These are phyloP conservation scores for Neoboletus brunneissimus DNA, from an alignment of 768 basidiomycete genomes.

Conservation along the genomic window DNA sequence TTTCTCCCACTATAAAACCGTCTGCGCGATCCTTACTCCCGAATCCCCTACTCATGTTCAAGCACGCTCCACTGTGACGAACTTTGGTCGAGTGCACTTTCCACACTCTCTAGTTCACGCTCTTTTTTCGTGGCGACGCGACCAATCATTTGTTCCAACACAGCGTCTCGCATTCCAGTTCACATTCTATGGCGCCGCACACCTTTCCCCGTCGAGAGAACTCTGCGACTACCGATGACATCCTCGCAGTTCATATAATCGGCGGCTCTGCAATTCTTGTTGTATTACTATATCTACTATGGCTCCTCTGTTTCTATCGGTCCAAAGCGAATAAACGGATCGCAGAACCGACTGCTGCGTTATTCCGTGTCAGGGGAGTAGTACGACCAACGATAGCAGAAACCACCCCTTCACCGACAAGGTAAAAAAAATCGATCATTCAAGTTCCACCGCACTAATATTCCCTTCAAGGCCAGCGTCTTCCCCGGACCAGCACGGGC, in stretches of 20 bases:
- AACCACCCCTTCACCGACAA: background rate
- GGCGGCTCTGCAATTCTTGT: background rate
- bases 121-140: background rate
- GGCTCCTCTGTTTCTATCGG: conserved; percentile 37
- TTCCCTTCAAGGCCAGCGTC: conserved; percentile 3
- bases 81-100: background rate
- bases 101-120: background rate
- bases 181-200: conserved; percentile 18
- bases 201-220: conserved; percentile 2
- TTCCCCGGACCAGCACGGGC: conserved; percentile 40
- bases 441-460: background rate
- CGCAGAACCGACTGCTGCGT: conserved; percentile 39
- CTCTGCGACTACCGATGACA: conserved; percentile 19
- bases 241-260: conserved; percentile 46
- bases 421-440: conserved; percentile 9
- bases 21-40: background rate
- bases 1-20: conserved; percentile 3
- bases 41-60: conserved; percentile 1
- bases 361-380: conserved; percentile 29
- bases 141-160: background rate
- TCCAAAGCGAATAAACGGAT: conserved; percentile 39
- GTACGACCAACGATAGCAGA: conserved; percentile 8
- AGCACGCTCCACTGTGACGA: background rate
- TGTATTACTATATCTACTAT: conserved; percentile 36
- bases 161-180: background rate